phyloP scores from a whole-genome alignment of 805 yeast genomes.

The Ogataea haglerorum region DNA sequence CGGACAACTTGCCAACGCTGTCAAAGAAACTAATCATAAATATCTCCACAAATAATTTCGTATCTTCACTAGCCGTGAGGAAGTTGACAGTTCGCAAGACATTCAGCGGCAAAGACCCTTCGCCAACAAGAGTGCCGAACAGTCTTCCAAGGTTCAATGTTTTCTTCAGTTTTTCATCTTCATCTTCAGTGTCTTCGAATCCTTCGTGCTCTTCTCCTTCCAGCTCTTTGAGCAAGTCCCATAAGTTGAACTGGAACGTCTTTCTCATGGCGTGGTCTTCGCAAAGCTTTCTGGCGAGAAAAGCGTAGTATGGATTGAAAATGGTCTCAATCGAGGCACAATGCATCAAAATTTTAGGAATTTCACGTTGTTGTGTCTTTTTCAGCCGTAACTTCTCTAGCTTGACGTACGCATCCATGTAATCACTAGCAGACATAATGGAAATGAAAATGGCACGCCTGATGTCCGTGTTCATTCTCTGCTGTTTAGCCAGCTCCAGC shows the following conservation, averaged over 20 bases:
- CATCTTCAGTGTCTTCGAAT: conserved; percentile 40
- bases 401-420: conserved; percentile 78
- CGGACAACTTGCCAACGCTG: conserved; percentile 60
- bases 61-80: conserved; percentile 58
- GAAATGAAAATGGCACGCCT: conserved; percentile 92
- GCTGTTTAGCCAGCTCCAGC: conserved; percentile 79
- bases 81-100: conserved; percentile 71
- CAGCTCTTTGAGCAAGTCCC: conserved; percentile 78
- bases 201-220: conserved; percentile 42
- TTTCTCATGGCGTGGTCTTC: conserved; percentile 71
- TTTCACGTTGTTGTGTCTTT: conserved; percentile 77
- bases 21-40: conserved; percentile 66
- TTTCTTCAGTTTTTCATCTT: conserved; percentile 53
- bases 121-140: conserved; percentile 72
- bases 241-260: conserved; percentile 81
- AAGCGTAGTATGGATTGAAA: conserved; percentile 87
- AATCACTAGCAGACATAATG: conserved; percentile 93
- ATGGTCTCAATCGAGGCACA: conserved; percentile 80
- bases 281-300: conserved; percentile 74
- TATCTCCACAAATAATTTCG: conserved; percentile 68
- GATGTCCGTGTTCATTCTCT: conserved; percentile 93
- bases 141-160: conserved; percentile 74
- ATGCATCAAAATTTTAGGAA: conserved; percentile 80
- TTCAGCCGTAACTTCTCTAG: conserved; percentile 77
- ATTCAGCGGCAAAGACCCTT: conserved; percentile 70